Conservation (phyloP, 345 rosid genomes). For the Cardamine occulta region DNA sequence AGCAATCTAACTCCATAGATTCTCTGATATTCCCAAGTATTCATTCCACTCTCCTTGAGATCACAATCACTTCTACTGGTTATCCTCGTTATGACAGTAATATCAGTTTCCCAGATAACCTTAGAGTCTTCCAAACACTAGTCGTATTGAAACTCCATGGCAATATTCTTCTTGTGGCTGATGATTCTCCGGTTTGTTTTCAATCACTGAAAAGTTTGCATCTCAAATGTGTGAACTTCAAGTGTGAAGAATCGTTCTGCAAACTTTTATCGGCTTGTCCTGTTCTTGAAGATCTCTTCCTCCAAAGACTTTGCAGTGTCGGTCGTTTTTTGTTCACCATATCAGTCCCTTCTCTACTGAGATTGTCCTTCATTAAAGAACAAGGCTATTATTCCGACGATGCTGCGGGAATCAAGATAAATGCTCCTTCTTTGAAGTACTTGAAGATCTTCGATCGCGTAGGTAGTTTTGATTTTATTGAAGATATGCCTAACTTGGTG, state of each 20-base stretch:
- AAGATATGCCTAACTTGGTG: constrained; percentile 25
- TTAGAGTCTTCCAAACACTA: constrained; percentile 12
- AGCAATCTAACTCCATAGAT: background rate
- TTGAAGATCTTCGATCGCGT: background rate
- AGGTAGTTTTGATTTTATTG: background rate
- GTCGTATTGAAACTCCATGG: constrained; percentile 22
- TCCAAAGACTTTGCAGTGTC: too few species aligned
- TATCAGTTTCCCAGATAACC: constrained; percentile 1
- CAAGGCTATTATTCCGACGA: background rate
- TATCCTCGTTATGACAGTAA: background rate
- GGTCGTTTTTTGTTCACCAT: background rate
- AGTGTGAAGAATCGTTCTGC: too few species aligned
- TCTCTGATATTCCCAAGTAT: background rate
- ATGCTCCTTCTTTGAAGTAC: constrained; percentile 22
- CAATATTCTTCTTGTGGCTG: background rate
- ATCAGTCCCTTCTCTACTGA: constrained; percentile 31
- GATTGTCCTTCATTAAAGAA: background rate
- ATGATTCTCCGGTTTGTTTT: constrained; percentile 23
- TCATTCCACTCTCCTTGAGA: constrained; percentile 4
- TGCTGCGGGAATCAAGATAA: constrained; percentile 3
- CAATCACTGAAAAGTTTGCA: too few species aligned
- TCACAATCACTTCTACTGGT: background rate
- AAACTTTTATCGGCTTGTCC: too few species aligned
- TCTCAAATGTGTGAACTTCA: too few species aligned
- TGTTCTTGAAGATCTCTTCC: too few species aligned